phyloP scores from a whole-genome alignment of 2,329 filamentous ascomycete genomes.

The Epichloe glyceriae region DNA sequence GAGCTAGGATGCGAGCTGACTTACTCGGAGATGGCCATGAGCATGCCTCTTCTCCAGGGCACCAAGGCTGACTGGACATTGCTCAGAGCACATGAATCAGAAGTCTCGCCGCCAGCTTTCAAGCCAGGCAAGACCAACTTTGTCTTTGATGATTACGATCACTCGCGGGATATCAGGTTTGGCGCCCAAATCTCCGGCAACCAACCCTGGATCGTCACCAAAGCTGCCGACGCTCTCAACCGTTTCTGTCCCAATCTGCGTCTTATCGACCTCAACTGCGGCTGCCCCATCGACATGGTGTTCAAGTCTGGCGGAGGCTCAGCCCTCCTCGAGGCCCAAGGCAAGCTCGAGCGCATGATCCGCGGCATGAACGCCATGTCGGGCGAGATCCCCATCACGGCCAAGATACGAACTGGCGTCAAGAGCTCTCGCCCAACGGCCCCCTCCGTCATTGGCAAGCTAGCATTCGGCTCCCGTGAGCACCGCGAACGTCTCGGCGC shows the following conservation, averaged over 20 bases:
- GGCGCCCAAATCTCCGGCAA: constrained; percentile 87
- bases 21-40: constrained; percentile 97
- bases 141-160: constrained; percentile 68
- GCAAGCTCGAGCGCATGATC: constrained; percentile 87
- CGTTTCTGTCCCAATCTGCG: constrained; percentile 69
- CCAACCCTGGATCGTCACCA: constrained; percentile 81
- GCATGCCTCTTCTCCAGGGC: constrained; percentile 77
- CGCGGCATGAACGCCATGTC: constrained; percentile 93
- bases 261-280: constrained; percentile 90
- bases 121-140: constrained; percentile 28
- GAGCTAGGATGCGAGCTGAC: constrained; percentile 84
- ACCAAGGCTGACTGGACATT: constrained; percentile 89
- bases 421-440: constrained; percentile 69
- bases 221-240: constrained; percentile 72
- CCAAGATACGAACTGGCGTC: constrained; percentile 89
- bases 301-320: constrained; percentile 82
- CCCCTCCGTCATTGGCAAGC: constrained; percentile 65
- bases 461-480: constrained; percentile 69
- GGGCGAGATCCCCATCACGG: constrained; percentile 79
- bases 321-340: constrained; percentile 74
- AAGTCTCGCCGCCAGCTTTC: constrained; percentile 60
- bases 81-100: constrained; percentile 81
- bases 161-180: constrained; percentile 72
- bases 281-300: constrained; percentile 91
- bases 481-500: constrained; percentile 57